A percentile compares a stretch with the other conserved stretches of the same genome.
phyloP scores from a whole-genome alignment of 176 grass and related monocot species.

The Tillandsia leiboldiana region DNA sequence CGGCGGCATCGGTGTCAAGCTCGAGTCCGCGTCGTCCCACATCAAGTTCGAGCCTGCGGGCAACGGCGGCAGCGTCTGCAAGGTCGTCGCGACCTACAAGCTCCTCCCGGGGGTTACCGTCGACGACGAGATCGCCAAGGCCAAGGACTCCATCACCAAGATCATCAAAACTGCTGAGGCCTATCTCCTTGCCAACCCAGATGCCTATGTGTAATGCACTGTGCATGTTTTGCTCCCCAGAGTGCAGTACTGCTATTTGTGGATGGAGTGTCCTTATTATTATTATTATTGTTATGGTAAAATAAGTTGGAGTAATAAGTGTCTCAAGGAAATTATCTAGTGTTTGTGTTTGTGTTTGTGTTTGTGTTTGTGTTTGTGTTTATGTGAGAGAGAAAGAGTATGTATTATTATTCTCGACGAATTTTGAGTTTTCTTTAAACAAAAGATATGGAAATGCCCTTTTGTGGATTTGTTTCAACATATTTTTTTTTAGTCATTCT shows the following conservation, averaged over 20 bases:
- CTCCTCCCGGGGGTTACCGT: slow-evolving; percentile 33
- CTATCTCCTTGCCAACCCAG: slow-evolving; percentile 49
- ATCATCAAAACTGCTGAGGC: slow-evolving; percentile 52
- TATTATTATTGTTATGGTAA: too few species aligned
- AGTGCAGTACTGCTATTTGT: too few species aligned
- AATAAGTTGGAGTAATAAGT: too few species aligned
- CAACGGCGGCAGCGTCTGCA: slow-evolving; percentile 41
- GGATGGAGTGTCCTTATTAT: too few species aligned
- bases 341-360: too few species aligned
- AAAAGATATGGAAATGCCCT: too few species aligned
- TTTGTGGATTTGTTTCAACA: background rate
- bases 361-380: too few species aligned
- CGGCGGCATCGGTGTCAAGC: slow-evolving; percentile 33
- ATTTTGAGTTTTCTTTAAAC: too few species aligned
- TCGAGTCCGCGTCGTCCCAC: slow-evolving; percentile 36
- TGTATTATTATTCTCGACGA: too few species aligned
- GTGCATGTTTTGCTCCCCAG: background rate
- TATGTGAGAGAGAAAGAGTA: too few species aligned
- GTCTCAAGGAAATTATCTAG: too few species aligned
- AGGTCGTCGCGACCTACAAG: slow-evolving; percentile 37
- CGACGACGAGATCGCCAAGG: slow-evolving; percentile 30
- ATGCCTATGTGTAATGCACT: slow-evolving; percentile 22
- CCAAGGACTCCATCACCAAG: slow-evolving; percentile 30
- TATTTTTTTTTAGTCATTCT: background rate
- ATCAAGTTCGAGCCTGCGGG: slow-evolving; percentile 48